These are phyloP conservation scores for Wickerhamiella cacticola DNA, from an alignment of 805 yeast genomes.

Conservation along the genomic window DNA sequence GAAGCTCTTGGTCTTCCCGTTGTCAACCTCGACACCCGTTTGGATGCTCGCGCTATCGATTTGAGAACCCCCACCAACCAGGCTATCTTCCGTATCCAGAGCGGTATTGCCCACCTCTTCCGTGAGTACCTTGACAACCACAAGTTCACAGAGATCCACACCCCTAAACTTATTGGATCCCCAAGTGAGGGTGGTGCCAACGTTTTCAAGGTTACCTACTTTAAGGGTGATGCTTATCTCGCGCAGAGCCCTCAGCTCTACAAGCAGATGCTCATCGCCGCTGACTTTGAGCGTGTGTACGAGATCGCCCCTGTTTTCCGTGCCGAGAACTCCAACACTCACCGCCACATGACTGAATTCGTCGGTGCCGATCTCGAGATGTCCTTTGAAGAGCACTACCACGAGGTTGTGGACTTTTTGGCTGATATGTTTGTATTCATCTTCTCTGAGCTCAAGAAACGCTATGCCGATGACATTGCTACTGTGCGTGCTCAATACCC, in stretches of 20 bases:
- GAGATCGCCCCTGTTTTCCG: conserved; percentile 98
- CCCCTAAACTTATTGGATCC: conserved; percentile 91
- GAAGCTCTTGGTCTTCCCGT: conserved; percentile 84
- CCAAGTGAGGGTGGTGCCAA: conserved; percentile 98
- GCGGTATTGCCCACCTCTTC: conserved; percentile 79
- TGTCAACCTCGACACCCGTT: conserved; percentile 90
- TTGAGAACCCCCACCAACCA: conserved; percentile 95
- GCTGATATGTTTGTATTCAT: conserved; percentile 75
- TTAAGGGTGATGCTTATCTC: conserved; percentile 81
- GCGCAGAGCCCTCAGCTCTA: conserved; percentile 98
- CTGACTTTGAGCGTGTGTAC: conserved; percentile 91
- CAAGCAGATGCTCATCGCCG: conserved; percentile 96
- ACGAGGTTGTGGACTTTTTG: conserved; percentile 61
- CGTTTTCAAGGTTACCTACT: conserved; percentile 86
- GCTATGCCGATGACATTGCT: conserved; percentile 77
- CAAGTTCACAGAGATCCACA: conserved; percentile 82
- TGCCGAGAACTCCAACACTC: conserved; percentile 98
- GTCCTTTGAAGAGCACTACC: conserved; percentile 97
- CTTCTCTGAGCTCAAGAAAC: conserved; percentile 65
- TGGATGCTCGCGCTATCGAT: conserved; percentile 91
- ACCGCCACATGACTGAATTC: conserved; percentile 98
- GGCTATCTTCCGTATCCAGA: conserved; percentile 87
- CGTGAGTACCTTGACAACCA: conserved; percentile 65
- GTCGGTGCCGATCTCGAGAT: conserved; percentile 95
- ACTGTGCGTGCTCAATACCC: conserved; percentile 90